phyloP scores from a whole-genome alignment of 305 asterid species.

The Nicotiana rustica region DNA sequence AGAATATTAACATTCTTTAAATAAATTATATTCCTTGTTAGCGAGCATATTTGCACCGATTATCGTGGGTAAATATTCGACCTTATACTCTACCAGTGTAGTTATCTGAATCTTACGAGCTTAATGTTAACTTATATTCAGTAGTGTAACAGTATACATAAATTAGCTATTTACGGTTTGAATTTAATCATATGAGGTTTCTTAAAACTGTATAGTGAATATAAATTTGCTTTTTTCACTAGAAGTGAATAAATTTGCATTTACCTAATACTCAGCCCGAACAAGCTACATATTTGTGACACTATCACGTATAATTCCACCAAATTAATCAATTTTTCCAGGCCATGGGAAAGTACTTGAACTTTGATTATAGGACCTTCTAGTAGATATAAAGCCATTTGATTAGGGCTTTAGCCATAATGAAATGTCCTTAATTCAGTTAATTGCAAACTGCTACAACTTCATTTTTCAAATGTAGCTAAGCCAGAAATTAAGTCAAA shows the following conservation, averaged over 20 bases:
- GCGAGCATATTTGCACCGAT: too few species aligned
- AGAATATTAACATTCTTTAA: too few species aligned
- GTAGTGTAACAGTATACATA: too few species aligned
- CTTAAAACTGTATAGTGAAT: too few species aligned
- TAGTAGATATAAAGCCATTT: neutral
- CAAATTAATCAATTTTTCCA: neutral
- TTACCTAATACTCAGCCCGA: neutral
- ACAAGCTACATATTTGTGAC: neutral
- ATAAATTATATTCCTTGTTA: too few species aligned
- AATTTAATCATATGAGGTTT: too few species aligned
- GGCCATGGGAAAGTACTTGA: neutral
- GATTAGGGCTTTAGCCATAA: slow-evolving; percentile 18
- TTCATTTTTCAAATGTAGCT: slow-evolving; percentile 13
- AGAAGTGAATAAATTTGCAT: neutral
- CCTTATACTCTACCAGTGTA: too few species aligned
- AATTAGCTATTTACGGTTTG: neutral
- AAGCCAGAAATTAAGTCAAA: slow-evolving; percentile 34
- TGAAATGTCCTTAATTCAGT: neutral
- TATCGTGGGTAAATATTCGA: too few species aligned
- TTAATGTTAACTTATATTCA: too few species aligned
- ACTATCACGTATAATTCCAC: neutral
- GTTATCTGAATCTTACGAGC: too few species aligned
- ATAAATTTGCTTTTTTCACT: too few species aligned
- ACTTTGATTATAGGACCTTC: neutral
- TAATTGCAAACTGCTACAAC: neutral